phyloP scores from a whole-genome alignment of 768 basidiomycete species.

The Panus rudis region DNA sequence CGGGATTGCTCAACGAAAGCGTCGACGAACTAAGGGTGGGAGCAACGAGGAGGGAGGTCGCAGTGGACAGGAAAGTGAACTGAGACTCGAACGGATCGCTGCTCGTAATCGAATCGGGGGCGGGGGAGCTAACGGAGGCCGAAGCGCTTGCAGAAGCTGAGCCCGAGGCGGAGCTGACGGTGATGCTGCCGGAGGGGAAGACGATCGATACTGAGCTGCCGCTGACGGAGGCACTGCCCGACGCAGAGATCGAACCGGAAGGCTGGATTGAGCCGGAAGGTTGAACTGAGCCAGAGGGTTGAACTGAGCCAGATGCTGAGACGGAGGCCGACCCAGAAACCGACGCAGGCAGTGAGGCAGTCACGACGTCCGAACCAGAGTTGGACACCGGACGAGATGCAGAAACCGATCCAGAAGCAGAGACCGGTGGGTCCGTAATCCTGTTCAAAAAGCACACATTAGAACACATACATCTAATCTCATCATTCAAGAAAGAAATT shows the following conservation, averaged over 20 bases:
- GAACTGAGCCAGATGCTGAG: background rate
- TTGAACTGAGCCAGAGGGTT: no score
- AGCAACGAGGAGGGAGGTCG: slow-evolving; percentile 25
- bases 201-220: slow-evolving; percentile 9
- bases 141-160: no score
- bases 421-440: no score
- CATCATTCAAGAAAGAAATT: no score
- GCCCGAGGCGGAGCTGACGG: slow-evolving; percentile 1
- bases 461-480: no score
- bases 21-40: slow-evolving; percentile 15
- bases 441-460: no score
- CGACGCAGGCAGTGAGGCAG: slow-evolving; percentile 2
- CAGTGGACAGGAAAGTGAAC: slow-evolving; percentile 14
- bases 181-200: slow-evolving; percentile 1
- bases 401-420: no score
- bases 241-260: slow-evolving; percentile 1
- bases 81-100: slow-evolving; percentile 4
- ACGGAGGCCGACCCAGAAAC: background rate
- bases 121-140: background rate
- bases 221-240: background rate
- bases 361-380: no score
- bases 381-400: no score
- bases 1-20: slow-evolving; percentile 30
- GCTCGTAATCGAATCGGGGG: background rate
- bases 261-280: no score